These are phyloP conservation scores for Russula ochroleuca DNA, from an alignment of 768 basidiomycete species.

Conservation along the genomic window DNA sequence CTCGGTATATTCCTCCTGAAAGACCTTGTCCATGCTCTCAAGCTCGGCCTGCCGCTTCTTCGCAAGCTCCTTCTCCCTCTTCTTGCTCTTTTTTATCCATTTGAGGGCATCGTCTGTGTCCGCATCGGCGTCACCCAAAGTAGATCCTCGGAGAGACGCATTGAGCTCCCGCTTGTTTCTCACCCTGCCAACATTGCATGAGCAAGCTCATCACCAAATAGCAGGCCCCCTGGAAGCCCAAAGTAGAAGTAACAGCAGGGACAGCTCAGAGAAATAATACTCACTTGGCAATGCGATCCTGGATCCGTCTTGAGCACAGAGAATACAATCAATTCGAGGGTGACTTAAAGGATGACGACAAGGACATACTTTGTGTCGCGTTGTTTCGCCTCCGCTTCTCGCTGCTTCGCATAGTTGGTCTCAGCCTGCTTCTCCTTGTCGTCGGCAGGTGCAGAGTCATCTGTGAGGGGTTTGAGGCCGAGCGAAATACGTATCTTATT, in stretches of 20 bases:
- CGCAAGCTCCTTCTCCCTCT: slow-evolving; percentile 84
- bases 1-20: slow-evolving; percentile 80
- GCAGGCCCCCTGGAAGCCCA: slow-evolving; percentile 33
- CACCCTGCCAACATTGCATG: slow-evolving; percentile 54
- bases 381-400: slow-evolving; percentile 65
- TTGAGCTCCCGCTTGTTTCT: slow-evolving; percentile 92
- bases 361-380: slow-evolving; percentile 66
- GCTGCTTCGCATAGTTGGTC: slow-evolving; percentile 72
- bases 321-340: slow-evolving; percentile 26
- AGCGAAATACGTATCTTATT: slow-evolving; percentile 93
- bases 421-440: slow-evolving; percentile 82
- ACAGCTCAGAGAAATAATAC: slow-evolving; percentile 38
- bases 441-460: slow-evolving; percentile 65
- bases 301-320: slow-evolving; percentile 51
- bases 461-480: slow-evolving; percentile 90
- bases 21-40: slow-evolving; percentile 76
- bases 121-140: slow-evolving; percentile 83
- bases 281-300: slow-evolving; percentile 84
- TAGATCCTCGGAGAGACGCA: slow-evolving; percentile 85
- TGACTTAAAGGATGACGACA: neutral
- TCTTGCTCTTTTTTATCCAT: slow-evolving; percentile 92
- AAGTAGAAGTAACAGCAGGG: slow-evolving; percentile 33
- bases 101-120: slow-evolving; percentile 74
- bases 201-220: slow-evolving; percentile 43
- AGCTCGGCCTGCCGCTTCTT: slow-evolving; percentile 77